These are phyloP conservation scores for Xenoacremonium recifei DNA, from an alignment of 2,329 filamentous ascomycete genomes.

Conservation along the genomic window DNA sequence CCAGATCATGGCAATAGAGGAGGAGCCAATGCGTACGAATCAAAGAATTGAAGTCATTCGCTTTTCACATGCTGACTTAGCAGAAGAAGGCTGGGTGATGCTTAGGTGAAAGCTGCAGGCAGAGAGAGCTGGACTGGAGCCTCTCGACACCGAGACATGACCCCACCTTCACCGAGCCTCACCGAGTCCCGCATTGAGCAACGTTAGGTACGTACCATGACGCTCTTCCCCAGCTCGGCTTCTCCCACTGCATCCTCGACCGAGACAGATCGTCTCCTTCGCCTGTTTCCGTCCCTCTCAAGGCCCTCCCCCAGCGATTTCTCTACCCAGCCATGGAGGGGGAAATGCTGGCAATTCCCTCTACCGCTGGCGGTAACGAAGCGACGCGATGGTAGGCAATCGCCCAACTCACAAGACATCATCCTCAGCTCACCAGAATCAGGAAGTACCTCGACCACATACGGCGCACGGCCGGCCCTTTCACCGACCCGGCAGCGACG, in stretches of 20 bases:
- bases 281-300: background rate
- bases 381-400: slow-evolving; percentile 34
- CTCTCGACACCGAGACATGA: slow-evolving; percentile 11
- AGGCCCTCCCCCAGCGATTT: background rate
- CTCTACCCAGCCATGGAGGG: slow-evolving; percentile 23
- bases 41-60: too few relatives aligned
- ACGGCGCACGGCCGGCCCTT: slow-evolving; percentile 74
- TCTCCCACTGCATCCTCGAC: background rate
- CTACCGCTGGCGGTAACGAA: slow-evolving; percentile 23
- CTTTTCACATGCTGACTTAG: too few relatives aligned
- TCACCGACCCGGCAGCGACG: slow-evolving; percentile 64
- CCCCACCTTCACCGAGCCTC: slow-evolving; percentile 34
- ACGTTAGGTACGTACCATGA: too few relatives aligned
- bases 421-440: slow-evolving; percentile 14
- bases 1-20: too few relatives aligned
- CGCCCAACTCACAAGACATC: background rate
- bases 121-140: too few relatives aligned
- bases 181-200: too few relatives aligned
- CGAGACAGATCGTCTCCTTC: background rate
- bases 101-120: slow-evolving; percentile 1
- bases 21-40: too few relatives aligned
- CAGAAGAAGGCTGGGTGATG: too few relatives aligned
- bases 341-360: slow-evolving; percentile 14
- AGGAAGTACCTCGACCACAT: slow-evolving; percentile 86
- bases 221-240: background rate